A percentile compares a stretch with the other conserved stretches of the same genome.
Evolutionary conservation across 768 basidiomycete species (phyloP).

Genomic region (Lentinula raphanica): DNA sequence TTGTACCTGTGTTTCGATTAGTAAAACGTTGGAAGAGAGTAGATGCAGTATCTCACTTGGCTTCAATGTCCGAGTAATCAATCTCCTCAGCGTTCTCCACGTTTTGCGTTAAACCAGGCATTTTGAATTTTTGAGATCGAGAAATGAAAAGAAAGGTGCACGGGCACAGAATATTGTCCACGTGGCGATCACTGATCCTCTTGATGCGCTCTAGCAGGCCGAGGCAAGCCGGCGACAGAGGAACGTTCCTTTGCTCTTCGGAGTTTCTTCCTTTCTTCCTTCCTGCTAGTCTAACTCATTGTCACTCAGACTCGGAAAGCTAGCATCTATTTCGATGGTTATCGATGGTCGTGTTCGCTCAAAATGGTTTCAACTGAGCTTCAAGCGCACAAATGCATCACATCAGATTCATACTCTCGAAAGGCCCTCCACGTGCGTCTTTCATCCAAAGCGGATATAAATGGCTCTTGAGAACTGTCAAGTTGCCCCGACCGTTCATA

Average conservation of each 20-base stretch:
- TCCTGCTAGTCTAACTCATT: no score
- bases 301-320: background rate
- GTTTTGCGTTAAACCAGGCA: conserved; percentile 1
- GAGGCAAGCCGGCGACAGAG: no score
- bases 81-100: conserved; percentile 51
- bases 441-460: background rate
- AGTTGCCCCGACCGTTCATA: background rate
- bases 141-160: background rate
- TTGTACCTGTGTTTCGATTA: conserved; percentile 56
- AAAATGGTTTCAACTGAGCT: background rate
- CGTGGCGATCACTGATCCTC: background rate
- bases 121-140: background rate
- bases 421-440: background rate
- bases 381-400: background rate
- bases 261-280: no score
- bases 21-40: background rate
- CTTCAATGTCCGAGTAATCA: conserved; percentile 86
- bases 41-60: conserved; percentile 52
- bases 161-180: no score
- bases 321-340: no score
- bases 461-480: background rate
- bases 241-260: no score
- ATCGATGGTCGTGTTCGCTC: background rate
- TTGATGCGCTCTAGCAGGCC: no score
- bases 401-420: background rate